phyloP scores from a whole-genome alignment of 192 early-diverging fungal genomes.

The Physocladia obscura region DNA sequence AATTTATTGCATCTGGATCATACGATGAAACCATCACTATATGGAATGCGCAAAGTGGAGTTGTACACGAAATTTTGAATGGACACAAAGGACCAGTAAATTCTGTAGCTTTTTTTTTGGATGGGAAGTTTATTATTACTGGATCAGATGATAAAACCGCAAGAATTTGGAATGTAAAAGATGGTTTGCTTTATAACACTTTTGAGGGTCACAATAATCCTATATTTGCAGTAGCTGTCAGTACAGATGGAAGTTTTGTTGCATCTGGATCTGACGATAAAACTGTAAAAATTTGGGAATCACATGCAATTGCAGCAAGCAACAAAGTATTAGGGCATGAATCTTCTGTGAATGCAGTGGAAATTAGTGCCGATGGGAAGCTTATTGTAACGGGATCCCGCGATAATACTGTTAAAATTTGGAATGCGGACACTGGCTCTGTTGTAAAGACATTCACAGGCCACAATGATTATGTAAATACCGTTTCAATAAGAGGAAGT shows the following conservation, averaged over 20 bases:
- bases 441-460: slow-evolving; percentile 8
- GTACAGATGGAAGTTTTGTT: background rate
- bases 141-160: slow-evolving; percentile 82
- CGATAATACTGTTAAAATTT: slow-evolving; percentile 22
- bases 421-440: slow-evolving; percentile 15
- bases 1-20: background rate
- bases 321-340: background rate
- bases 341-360: slow-evolving; percentile 24
- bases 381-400: background rate
- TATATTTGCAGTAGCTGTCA: background rate
- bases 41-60: slow-evolving; percentile 72
- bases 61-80: slow-evolving; percentile 49
- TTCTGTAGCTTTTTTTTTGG: slow-evolving; percentile 54
- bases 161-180: slow-evolving; percentile 67
- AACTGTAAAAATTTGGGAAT: slow-evolving; percentile 3
- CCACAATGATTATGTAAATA: slow-evolving; percentile 9
- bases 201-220: background rate
- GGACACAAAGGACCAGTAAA: slow-evolving; percentile 15
- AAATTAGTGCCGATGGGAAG: slow-evolving; percentile 2
- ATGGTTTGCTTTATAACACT: too few species aligned
- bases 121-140: slow-evolving; percentile 75
- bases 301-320: background rate
- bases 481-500: too few species aligned
- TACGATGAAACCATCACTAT: slow-evolving; percentile 58
- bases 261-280: background rate